Evolutionary conservation across 78 protist species (phyloP), one percentile per base, ranked within the genome.

Genomic region (Polysphondylium violaceum): DNA sequence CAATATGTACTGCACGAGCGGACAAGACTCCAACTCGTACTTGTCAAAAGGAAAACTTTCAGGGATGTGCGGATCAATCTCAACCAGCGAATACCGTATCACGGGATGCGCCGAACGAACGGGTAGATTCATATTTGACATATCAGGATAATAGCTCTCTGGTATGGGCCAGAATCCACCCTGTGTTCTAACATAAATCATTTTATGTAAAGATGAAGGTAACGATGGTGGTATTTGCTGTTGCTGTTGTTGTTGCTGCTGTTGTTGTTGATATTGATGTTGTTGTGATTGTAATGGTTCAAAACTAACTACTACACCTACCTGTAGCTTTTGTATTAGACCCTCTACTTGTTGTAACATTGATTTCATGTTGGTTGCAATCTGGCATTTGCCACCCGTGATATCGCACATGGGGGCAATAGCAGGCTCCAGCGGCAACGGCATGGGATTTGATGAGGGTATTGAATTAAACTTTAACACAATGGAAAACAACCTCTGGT

Each of bases 11-110:
- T 69, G 85, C 6, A 89, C 78, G 16, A 79, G 36, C 17, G 89
- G 7, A 61, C 89, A 91, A 41, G 71, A 36, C 17, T 91, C 95
- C 17, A 91, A 27, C 35, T 91, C 95, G 69, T 91, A 91, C 38
- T 91, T 91, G 50, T 91, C 95, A 25, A 69, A 55, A 50, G 90
- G 90, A 6, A 91, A 77, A 44, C 68, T 86, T 51, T 91, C 95
- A 31, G 85, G 87, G 5, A 91, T 74, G 36, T 59, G 65, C 11
- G 86, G n/a, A 68, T 77, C 95, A 0, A 33, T 38, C 11, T 91
- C 95, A 1, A 38, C 4, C 0, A 83, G 38, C 23, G 68, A 35
- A 69, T 61, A 90, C 5, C 85, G 0, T 36, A 91, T 78, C 7
- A 69, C n/a, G 44, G 95, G 95, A 53, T 91, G 95, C 7, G 90